Base-by-base conservation (phyloP, 2,329 filamentous ascomycete genomes). In the Scedosporium apiospermum region DNA sequence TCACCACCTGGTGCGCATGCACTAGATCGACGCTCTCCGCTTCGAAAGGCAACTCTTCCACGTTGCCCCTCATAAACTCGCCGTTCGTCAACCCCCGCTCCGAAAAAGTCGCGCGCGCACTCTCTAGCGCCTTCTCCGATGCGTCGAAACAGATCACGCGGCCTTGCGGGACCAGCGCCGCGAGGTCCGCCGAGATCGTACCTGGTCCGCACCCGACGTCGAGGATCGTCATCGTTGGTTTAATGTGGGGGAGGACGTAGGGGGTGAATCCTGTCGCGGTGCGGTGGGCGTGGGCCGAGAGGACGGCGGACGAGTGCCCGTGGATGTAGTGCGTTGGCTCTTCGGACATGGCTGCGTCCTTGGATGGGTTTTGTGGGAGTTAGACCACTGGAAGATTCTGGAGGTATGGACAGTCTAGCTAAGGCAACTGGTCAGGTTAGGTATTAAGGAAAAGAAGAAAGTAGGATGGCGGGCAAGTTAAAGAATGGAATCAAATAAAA, bases 121-220 rank as follows among this genome's bases (percentile, higher is more conserved):
- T 65, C 6, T 70, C 66, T 9, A 77, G 63, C 12, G 75, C 72
- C 0, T 65, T 65, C 2, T 63, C 65, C 0, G 73, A 73, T 3
- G 72, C 66, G 60, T 80, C 78, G 27, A 80, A 60, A 34, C 77
- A 77, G 6, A 58, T 70, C 1, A 78, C 69, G 6, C 68, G 65
- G n/a, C 78, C 78, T 5, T 74, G 57, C 3, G 72, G 71, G 2
- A 76, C 76, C 63, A 74, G 71, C 41, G 71, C 70, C 53, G 74
- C 74, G 49, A 82, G 69, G 6, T 74, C 76, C 0, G 71, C 70
- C 3, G 79, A 78, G 67, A 82, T 81, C 34, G 76, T 80, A 2
- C 79, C 80, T 0, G 79, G 77, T 0, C 79, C 79, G 67, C 78
- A 80, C 61, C 79, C 79, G 38, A 80, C 71, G 65, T 81, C 78